Evolutionary conservation across 208 protist genomes (phyloP), one percentile per base, ranked within the genome.

Genomic region (Novymonas esmeraldas): DNA sequence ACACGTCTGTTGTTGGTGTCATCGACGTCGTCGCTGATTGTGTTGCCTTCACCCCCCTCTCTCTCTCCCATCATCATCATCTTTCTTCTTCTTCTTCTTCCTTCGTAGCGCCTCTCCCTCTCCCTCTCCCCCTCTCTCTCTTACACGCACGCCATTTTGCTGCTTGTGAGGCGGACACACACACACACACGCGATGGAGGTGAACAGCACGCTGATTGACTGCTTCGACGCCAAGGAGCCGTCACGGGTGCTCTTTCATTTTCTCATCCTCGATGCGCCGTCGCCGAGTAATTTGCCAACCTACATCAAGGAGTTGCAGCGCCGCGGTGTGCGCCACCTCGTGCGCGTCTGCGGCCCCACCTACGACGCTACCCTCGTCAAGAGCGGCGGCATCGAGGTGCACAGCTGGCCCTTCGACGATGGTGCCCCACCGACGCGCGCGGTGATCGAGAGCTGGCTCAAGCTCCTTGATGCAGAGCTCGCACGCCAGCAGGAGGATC

Each of bases 321-420:
- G 84, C 14, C 79, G 86, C 26, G 57, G 79, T 29, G 89, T 95
- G 64, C 79, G 67, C 7, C 93, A 97, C 58, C 79, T 95, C 18
- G 90, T 95, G 48, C 83, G 89, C 10, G 93, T 95, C 2, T 97
- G 93, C 73, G 87, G 85, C n/a, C 82, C 81, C 10, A 96, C 89
- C 24, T 97, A 96, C 70, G 82, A 92, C 58, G 81, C 79, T 20
- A 63, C 39, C 7, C 68, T 84, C 1, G 82, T 95, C 52, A 76
- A 89, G 75, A 73, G 68, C 50, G 81, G 70, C 44, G 83, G 83
- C 36, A 96, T 94, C 58, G 55, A 89, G n/a, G 82, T 93, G 26
- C 84, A 94, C 79, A 89, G 84, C 67, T 95, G 83, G 88, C 87
- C 88, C 13, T 98, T 97, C 60, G 90, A 94, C 64, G 95, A 98